Evolutionary conservation across 306 rosid species (phyloP).

Genomic region (Dalbergia oliveri): DNA sequence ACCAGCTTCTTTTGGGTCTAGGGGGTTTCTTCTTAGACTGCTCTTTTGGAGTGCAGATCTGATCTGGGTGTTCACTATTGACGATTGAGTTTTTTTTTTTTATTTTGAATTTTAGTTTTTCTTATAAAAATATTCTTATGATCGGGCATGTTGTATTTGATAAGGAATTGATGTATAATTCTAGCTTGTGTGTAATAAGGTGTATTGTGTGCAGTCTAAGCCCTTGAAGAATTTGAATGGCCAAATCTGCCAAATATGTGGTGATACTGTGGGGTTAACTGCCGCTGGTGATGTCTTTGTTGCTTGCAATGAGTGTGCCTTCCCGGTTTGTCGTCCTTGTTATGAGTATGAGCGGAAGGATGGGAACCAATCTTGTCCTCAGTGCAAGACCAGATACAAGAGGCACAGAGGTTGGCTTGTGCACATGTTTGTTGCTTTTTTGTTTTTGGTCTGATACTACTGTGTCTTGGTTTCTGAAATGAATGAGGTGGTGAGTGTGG

Average conservation of each 20-base stretch:
- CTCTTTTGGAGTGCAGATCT: slow-evolving; percentile 41
- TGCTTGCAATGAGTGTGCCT: slow-evolving; percentile 97
- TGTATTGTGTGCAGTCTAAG: slow-evolving; percentile 66
- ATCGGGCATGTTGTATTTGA: background rate
- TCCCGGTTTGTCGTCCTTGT: slow-evolving; percentile 95
- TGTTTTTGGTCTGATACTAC: background rate
- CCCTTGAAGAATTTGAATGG: slow-evolving; percentile 83
- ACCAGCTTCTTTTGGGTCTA: background rate
- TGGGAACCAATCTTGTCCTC: slow-evolving; percentile 94
- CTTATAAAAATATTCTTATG: background rate
- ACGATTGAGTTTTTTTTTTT: background rate
- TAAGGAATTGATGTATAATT: slow-evolving; percentile 6
- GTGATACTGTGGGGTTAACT: slow-evolving; percentile 80
- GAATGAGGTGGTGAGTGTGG: slow-evolving; percentile 43
- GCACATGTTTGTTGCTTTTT: background rate
- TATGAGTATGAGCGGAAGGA: slow-evolving; percentile 95
- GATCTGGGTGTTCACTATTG: slow-evolving; percentile 43
- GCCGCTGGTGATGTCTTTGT: slow-evolving; percentile 88
- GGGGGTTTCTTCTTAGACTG: background rate
- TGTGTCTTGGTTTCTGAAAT: slow-evolving; percentile 9
- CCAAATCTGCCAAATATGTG: slow-evolving; percentile 93
- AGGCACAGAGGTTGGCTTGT: slow-evolving; percentile 79
- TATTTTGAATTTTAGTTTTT: background rate
- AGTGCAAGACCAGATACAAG: slow-evolving; percentile 96
- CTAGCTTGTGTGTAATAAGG: slow-evolving; percentile 20